Evolutionary conservation across 306 rosid species (phyloP).

Genomic region (Corylus heterophylla): DNA sequence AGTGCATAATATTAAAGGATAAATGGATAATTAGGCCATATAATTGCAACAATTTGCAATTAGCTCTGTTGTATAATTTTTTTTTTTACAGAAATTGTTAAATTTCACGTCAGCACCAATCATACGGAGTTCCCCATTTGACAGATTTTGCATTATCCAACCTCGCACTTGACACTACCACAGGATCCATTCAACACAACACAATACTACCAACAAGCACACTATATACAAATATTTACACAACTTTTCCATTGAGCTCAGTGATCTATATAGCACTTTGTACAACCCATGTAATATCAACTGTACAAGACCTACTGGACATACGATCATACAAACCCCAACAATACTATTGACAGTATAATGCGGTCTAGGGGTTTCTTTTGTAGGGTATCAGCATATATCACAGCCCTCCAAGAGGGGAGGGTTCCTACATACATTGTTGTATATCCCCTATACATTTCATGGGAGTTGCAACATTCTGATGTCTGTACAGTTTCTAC

Average conservation of each 20-base stretch:
- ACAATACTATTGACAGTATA: slow-evolving; percentile 13
- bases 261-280: slow-evolving; percentile 17
- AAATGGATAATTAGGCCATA: too few relatives aligned
- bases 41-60: too few relatives aligned
- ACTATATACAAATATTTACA: background rate
- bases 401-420: slow-evolving; percentile 6
- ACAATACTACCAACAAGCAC: background rate
- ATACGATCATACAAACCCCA: slow-evolving; percentile 17
- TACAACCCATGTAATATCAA: slow-evolving; percentile 30
- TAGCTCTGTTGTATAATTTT: too few relatives aligned
- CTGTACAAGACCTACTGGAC: slow-evolving; percentile 22
- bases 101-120: too few relatives aligned
- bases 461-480: background rate
- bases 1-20: background rate
- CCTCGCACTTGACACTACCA: background rate
- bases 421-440: slow-evolving; percentile 21
- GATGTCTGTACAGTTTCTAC: slow-evolving; percentile 24
- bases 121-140: too few relatives aligned
- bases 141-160: too few relatives aligned
- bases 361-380: slow-evolving; percentile 33
- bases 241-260: slow-evolving; percentile 12
- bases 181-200: background rate
- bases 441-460: background rate
- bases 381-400: slow-evolving; percentile 18
- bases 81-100: too few relatives aligned